Evolutionary conservation across 257 asterid species (phyloP).

Genomic region (Misopates orontium): DNA sequence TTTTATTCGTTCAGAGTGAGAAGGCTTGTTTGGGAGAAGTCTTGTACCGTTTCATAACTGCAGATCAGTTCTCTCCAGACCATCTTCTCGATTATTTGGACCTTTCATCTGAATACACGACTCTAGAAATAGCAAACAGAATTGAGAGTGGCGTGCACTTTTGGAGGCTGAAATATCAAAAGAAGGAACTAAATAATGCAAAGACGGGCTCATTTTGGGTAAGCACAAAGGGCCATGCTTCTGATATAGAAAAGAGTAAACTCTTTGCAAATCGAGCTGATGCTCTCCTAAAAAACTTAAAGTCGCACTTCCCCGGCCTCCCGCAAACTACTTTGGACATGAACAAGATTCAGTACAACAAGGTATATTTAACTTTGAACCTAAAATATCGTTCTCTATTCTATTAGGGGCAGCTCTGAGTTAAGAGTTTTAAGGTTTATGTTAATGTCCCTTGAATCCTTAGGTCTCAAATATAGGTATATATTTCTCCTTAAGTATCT

Average conservation of each 20-base stretch:
- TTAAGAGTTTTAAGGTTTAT: neutral
- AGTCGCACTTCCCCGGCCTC: conserved; percentile 75
- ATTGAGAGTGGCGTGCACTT: conserved; percentile 70
- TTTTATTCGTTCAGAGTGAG: conserved; percentile 57
- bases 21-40: conserved; percentile 81
- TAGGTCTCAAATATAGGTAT: neutral
- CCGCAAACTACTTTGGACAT: conserved; percentile 81
- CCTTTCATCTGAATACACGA: conserved; percentile 69
- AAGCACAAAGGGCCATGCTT: conserved; percentile 55
- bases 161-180: conserved; percentile 70
- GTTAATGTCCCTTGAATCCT: neutral
- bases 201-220: conserved; percentile 65
- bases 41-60: conserved; percentile 66
- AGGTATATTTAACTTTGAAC: conserved; percentile 43
- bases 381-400: neutral
- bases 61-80: conserved; percentile 74
- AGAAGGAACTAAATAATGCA: conserved; percentile 42
- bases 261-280: conserved; percentile 72
- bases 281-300: conserved; percentile 64
- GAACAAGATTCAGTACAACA: conserved; percentile 82
- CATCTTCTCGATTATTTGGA: conserved; percentile 73
- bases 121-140: conserved; percentile 75
- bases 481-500: neutral
- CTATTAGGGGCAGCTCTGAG: neutral
- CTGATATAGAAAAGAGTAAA: conserved; percentile 59